These are phyloP conservation scores for Trematosphaeria pertusa DNA, from an alignment of 2,329 filamentous ascomycete genomes.

Conservation along the genomic window DNA sequence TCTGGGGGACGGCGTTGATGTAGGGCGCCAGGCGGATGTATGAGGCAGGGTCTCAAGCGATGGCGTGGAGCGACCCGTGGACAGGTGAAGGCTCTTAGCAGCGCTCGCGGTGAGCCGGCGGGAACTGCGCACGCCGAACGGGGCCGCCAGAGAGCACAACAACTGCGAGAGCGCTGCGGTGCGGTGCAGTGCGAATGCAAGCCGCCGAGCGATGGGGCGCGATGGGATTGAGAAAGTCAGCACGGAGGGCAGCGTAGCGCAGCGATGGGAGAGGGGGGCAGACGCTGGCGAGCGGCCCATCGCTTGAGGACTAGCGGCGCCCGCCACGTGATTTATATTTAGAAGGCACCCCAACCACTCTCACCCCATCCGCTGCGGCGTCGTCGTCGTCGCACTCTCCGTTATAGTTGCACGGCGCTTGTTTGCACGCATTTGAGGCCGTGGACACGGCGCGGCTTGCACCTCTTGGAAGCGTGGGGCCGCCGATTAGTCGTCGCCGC, in stretches of 20 bases:
- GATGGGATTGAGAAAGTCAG: constrained; percentile 22
- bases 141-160: too few species aligned
- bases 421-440: too few species aligned
- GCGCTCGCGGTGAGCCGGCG: too few species aligned
- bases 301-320: background rate
- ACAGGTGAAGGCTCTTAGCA: constrained; percentile 15
- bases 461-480: too few species aligned
- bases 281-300: background rate
- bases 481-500: background rate
- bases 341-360: constrained; percentile 1
- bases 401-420: too few species aligned
- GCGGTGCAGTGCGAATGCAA: constrained; percentile 16
- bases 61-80: constrained; percentile 29
- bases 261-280: constrained; percentile 1
- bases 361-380: background rate
- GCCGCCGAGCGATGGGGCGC: constrained; percentile 20
- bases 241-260: constrained; percentile 12
- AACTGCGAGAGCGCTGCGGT: constrained; percentile 11
- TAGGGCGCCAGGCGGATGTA: too few species aligned
- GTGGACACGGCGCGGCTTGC: too few species aligned
- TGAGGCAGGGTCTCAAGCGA: constrained; percentile 28
- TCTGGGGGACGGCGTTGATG: constrained; percentile 14
- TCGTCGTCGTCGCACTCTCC: background rate
- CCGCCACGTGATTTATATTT: constrained; percentile 4
- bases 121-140: too few species aligned